Evolutionary conservation across 164 flowering plant genomes (phyloP), one percentile per base, ranked within the genome.

Genomic region (Magnolia officinalis): DNA sequence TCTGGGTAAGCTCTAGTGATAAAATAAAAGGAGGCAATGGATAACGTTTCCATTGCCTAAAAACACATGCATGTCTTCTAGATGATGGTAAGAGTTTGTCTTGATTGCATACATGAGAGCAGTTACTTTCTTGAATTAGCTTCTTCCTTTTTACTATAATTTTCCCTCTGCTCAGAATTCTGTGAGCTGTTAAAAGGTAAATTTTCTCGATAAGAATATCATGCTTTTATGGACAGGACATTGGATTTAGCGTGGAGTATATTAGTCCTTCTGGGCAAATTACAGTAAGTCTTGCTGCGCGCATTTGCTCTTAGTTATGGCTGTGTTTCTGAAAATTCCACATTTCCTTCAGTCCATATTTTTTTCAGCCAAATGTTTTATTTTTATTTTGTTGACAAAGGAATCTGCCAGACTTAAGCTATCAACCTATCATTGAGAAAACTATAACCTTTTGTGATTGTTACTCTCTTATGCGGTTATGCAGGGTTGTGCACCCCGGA

Each of bases 171-270:
- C 61, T 11, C 61, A 11, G 61, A 7, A 55, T 13, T 55, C 18
- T 11, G 13, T 16, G 18, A 55, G 61, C 61, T 55, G 61, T 55
- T 55, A 55, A 55, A 16, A 55, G 18, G 18, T 11, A 55, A 55
- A 55, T 55, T 55, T 11, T 55, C 61, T 55, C 10, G 19, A 55
- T 55, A 55, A 55, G 61, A 0, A 55, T 11, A 55, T 13, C 18
- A 11, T 55, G 13, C 18, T 81, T 16, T 79, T 74, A n/a, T 78
- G 70, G 50, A 45, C 92, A 96, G 99, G 99, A 96, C 83, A 88
- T 96, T 77, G 99, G 99, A 64, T 96, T 96, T 78, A 91, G 97
- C 24, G 86, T 96, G 85, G 99, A 96, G 81, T 90, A 84, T 72
- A 83, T 83, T 52, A 84, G 83, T 80, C 72, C 89, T 68, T 80